Evolutionary conservation across 495 filamentous ascomycete genomes (phyloP).

Genomic region (Daldinia bambusicola): DNA sequence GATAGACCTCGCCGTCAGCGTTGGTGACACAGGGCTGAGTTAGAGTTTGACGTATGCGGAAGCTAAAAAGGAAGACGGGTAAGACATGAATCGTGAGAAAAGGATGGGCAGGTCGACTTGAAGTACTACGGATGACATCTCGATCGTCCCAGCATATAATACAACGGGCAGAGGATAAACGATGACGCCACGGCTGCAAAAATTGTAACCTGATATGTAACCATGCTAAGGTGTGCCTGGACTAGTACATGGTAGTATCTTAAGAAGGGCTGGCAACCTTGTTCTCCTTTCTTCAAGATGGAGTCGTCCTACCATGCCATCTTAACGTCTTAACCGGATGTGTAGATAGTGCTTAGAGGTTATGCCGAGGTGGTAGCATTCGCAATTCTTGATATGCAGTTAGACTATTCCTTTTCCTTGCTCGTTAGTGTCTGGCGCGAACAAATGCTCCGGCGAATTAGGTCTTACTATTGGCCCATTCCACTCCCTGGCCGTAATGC

Average conservation of each 20-base stretch:
- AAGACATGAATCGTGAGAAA: slow-evolving; percentile 10
- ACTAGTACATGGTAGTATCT: background rate
- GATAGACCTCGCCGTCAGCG: background rate
- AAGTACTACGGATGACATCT: slow-evolving; percentile 30
- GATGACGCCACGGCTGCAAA: slow-evolving; percentile 34
- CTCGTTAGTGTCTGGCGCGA: slow-evolving; percentile 23
- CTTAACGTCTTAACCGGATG: background rate
- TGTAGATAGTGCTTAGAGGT: background rate
- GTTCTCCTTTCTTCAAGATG: slow-evolving; percentile 6
- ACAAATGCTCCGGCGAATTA: slow-evolving; percentile 26
- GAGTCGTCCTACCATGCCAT: background rate
- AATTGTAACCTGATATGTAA: slow-evolving; percentile 9
- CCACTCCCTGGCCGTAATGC: slow-evolving; percentile 19
- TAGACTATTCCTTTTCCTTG: slow-evolving; percentile 24
- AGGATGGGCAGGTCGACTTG: slow-evolving; percentile 26
- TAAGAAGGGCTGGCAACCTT: slow-evolving; percentile 26
- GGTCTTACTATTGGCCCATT: slow-evolving; percentile 12
- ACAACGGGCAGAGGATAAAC: slow-evolving; percentile 18
- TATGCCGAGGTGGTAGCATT: slow-evolving; percentile 17
- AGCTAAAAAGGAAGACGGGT: slow-evolving; percentile 15
- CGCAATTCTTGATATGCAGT: slow-evolving; percentile 8
- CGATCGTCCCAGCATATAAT: slow-evolving; percentile 9
- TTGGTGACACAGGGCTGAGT: background rate
- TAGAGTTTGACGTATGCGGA: slow-evolving; percentile 19
- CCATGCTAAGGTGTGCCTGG: slow-evolving; percentile 13